phyloP scores from a whole-genome alignment of 225 moss, liverwort and hornwort genomes.

The Sphagnum tenellum region DNA sequence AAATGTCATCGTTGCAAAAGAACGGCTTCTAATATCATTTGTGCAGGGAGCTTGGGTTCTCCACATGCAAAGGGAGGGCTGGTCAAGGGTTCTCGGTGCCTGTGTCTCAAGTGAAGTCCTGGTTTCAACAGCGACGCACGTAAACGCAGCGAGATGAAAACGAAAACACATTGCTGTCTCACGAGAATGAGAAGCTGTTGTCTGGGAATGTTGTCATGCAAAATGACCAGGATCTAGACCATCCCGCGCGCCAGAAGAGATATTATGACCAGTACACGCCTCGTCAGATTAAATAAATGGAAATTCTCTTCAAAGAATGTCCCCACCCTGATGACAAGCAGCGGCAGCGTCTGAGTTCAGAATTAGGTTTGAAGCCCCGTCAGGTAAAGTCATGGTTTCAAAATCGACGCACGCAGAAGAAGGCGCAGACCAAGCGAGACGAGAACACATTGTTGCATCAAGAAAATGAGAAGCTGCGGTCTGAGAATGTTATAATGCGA shows the following conservation, averaged over 20 bases:
- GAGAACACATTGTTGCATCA: conserved; percentile 1
- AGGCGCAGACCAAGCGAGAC: conserved; percentile 1
- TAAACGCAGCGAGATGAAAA: too few relatives aligned
- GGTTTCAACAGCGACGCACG: too few relatives aligned
- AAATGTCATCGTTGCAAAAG: too few relatives aligned
- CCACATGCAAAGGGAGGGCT: too few relatives aligned
- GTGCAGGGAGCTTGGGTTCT: too few relatives aligned
- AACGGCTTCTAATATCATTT: too few relatives aligned
- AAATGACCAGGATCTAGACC: conserved; percentile 1
- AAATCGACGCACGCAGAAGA: conserved; percentile 4
- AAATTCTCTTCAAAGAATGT: conserved; percentile 5
- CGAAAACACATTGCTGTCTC: too few relatives aligned
- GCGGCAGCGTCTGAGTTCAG: conserved; percentile 3
- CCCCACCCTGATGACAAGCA: conserved; percentile 9
- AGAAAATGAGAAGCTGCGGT: conserved; percentile 6
- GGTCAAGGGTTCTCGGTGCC: too few relatives aligned
- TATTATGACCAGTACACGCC: conserved; percentile 3
- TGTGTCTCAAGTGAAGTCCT: too few relatives aligned
- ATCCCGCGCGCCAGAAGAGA: conserved; percentile 3
- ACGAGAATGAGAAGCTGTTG: too few relatives aligned
- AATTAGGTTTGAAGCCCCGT: conserved; percentile 4
- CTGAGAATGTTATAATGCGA: conserved; percentile 1
- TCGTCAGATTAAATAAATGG: conserved; percentile 6
- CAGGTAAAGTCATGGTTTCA: conserved; percentile 8
- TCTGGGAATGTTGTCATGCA: too few relatives aligned